These are phyloP conservation scores for Penicillium sp. DNA, from an alignment of 2,329 filamentous ascomycete genomes.

Conservation along the genomic window DNA sequence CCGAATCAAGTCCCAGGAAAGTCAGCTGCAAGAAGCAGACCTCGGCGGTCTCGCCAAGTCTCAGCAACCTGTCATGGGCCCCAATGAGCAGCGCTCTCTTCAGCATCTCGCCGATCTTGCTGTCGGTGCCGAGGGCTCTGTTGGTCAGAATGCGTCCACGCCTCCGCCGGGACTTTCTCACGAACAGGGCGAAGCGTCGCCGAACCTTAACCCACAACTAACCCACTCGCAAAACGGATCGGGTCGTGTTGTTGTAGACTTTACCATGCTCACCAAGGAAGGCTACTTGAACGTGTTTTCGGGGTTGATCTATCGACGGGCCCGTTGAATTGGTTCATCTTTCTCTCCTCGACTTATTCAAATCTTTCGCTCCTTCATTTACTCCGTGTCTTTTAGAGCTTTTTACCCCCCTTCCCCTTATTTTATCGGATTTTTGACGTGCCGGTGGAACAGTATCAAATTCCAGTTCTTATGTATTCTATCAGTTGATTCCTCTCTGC, in stretches of 20 bases:
- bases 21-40: constrained; percentile 30
- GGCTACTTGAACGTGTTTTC: constrained; percentile 46
- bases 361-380: background rate
- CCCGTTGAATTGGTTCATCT: constrained; percentile 18
- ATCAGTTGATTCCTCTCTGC: too few relatives aligned
- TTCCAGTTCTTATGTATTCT: too few relatives aligned
- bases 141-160: constrained; percentile 31
- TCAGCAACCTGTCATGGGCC: constrained; percentile 40
- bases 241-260: constrained; percentile 41
- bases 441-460: background rate
- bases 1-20: constrained; percentile 37
- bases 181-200: constrained; percentile 29
- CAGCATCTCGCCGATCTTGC: constrained; percentile 48
- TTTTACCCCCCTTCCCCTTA: background rate
- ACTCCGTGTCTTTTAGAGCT: background rate
- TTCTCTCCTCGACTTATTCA: background rate
- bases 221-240: constrained; percentile 23
- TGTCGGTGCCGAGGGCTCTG: constrained; percentile 45
- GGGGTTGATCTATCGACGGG: constrained; percentile 36
- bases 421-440: too few relatives aligned
- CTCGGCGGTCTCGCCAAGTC: constrained; percentile 17
- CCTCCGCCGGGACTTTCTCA: constrained; percentile 29
- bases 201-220: constrained; percentile 28
- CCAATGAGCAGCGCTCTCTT: constrained; percentile 47
- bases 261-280: constrained; percentile 44